Conservation (phyloP, 257 asterid genomes). For the Jaltomata sinuosa region DNA sequence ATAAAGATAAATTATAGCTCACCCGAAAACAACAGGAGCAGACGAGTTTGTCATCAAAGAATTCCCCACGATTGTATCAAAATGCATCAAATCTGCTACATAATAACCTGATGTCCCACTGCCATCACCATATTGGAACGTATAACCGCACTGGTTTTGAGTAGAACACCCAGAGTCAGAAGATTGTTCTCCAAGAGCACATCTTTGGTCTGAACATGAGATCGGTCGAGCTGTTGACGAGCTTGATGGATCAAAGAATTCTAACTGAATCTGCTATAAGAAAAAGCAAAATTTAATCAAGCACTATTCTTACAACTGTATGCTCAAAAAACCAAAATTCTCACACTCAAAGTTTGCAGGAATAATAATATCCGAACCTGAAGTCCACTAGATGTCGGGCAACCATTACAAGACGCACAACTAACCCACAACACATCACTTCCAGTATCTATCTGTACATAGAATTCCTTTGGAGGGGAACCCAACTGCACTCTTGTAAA, state of each 20-base stretch:
- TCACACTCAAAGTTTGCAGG: not conserved
- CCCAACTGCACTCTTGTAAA: constrained; percentile 79
- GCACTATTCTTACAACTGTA: not conserved
- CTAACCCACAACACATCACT: constrained; percentile 97
- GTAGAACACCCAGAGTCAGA: constrained; percentile 56
- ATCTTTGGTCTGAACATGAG: constrained; percentile 80
- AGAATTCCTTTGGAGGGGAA: constrained; percentile 83
- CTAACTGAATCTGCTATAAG: constrained; percentile 63
- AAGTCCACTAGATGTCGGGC: constrained; percentile 93
- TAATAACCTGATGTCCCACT: constrained; percentile 93
- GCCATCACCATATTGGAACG: constrained; percentile 95
- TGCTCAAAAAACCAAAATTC: not conserved
- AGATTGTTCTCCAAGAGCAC: constrained; percentile 54
- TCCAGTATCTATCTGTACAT: constrained; percentile 95
- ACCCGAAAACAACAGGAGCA: constrained; percentile 87
- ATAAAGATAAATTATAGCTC: constrained; percentile 13
- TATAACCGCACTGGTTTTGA: constrained; percentile 66
- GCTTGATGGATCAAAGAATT: constrained; percentile 73
- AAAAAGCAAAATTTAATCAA: not conserved
- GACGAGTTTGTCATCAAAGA: constrained; percentile 56
- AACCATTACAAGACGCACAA: constrained; percentile 80
- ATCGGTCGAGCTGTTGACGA: constrained; percentile 52
- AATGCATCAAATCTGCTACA: constrained; percentile 53
- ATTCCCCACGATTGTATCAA: constrained; percentile 57
- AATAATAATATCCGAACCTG: constrained; percentile 33